Base-by-base conservation (phyloP, 2,329 filamentous ascomycete species). In the Rutstroemia sp. region DNA sequence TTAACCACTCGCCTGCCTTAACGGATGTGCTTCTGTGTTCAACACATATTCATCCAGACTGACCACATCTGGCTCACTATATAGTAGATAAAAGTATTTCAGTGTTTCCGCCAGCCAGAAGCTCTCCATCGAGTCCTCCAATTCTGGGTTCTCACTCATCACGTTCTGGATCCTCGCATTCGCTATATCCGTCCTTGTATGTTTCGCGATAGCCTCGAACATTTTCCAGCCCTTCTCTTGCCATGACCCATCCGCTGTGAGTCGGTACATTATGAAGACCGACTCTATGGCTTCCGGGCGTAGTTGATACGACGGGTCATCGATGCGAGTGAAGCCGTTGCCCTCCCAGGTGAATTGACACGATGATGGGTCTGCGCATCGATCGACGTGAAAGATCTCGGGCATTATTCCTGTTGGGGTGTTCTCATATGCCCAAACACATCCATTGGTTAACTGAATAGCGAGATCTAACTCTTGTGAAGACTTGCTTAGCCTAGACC, bases 241-340 rank as follows among this genome's bases (percentile, higher is more conserved):
- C 47, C 71, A 67, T 5, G 61, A 8, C 2, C 21, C 23, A 17
- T 59, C 51, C 4, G 60, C 64, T 2, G 63, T 65, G 6, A 65
- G 42, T 6, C 63, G 58, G 34, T 65, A 65, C 75, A 86, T 78
- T 65, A 84, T 78, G 70, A 82, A 86, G n/a, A 87, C 79, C 10
- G 79, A 82, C 68, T 86, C 82, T 51, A 86, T 84, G 5, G 82
- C 82, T 68, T 86, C 82, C 14, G 83, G 83, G 64, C 79, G 74
- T 19, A 82, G 71, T 27, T 80, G 75, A 58, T 82, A 82, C n/a
- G 52, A 42, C 4, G 60, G 48, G 2, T 48, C 48, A 2, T 51
- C 51, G 16, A 63, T 50, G 9, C 60, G 58, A 3, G 54, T 48
- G 14, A 44, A 49, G 5, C 60, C 50, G 3, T 27, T 30, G 7